Percentiles rank a stretch among this genome's conserved stretches.
Evolutionary conservation across 2,329 filamentous ascomycete genomes (phyloP).

Genomic region (Trichoderma cornu-damae): DNA sequence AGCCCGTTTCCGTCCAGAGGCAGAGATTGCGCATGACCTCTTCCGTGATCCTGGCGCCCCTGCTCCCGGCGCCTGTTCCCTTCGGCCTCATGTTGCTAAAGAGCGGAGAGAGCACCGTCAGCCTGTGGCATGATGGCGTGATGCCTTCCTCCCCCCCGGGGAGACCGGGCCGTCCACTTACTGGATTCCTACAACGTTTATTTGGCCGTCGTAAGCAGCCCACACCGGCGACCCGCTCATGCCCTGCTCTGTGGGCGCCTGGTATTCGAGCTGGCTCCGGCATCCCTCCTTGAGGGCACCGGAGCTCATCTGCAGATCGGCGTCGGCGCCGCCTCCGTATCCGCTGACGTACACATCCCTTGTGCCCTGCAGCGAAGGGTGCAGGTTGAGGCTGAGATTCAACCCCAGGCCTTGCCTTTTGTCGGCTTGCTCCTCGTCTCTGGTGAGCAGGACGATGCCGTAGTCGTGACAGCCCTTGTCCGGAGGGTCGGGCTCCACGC

Average conservation of each 20-base stretch:
- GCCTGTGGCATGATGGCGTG: not conserved
- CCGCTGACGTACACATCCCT: not conserved
- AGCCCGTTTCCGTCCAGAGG: not conserved
- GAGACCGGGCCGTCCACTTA: not conserved
- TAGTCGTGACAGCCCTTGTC: not conserved
- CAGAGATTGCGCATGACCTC: slow-evolving; percentile 7
- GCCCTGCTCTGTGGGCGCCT: not conserved
- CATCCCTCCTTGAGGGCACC: not conserved
- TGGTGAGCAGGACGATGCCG: not conserved
- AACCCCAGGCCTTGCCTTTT: slow-evolving; percentile 3
- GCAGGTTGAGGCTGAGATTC: not conserved
- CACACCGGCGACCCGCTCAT: slow-evolving; percentile 15
- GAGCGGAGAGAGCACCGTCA: not conserved
- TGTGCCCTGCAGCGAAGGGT: not conserved
- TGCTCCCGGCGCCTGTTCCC: not conserved
- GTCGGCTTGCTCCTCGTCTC: not conserved
- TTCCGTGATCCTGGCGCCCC: slow-evolving; percentile 4
- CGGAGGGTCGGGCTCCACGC: not conserved
- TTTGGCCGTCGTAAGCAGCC: not conserved
- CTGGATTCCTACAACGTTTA: slow-evolving; percentile 5
- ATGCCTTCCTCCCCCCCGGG: not conserved
- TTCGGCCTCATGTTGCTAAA: not conserved
- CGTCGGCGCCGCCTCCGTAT: not conserved
- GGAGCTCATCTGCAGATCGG: not conserved
- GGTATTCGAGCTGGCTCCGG: not conserved